phyloP scores from a whole-genome alignment of 2,329 filamentous ascomycete genomes.

The Diaporthe ilicicola region DNA sequence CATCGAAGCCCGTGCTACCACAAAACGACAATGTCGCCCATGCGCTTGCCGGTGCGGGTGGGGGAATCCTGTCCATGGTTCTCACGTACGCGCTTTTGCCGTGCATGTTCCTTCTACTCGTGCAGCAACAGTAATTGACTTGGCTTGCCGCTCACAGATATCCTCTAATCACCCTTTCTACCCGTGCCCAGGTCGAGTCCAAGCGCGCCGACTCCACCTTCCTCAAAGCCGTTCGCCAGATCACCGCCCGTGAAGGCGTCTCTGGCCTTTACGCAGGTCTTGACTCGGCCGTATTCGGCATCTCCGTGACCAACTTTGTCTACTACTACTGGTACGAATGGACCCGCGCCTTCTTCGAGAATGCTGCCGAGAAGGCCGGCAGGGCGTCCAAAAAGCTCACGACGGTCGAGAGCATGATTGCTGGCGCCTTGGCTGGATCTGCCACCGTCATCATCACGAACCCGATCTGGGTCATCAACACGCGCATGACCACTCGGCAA shows the following conservation, averaged over 20 bases:
- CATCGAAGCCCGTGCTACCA: constrained; percentile 71
- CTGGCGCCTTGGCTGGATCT: constrained; percentile 90
- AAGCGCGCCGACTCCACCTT: constrained; percentile 89
- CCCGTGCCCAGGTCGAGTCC: constrained; percentile 96
- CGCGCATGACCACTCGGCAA: constrained; percentile 92
- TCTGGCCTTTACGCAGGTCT: constrained; percentile 91
- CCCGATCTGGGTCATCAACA: constrained; percentile 99
- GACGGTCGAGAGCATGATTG: constrained; percentile 92
- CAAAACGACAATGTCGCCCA: constrained; percentile 98
- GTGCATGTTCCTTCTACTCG: background rate
- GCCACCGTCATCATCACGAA: constrained; percentile 97
- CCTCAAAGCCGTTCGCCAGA: constrained; percentile 81
- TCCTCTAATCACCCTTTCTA: constrained; percentile 96
- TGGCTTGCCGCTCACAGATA: constrained; percentile 65
- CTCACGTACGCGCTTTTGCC: constrained; percentile 72
- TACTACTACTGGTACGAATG: constrained; percentile 99
- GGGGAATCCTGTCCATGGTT: constrained; percentile 94
- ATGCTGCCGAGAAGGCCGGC: constrained; percentile 76
- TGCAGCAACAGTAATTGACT: constrained; percentile 25
- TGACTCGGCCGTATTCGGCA: constrained; percentile 94
- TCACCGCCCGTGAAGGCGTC: constrained; percentile 91
- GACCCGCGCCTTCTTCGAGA: constrained; percentile 87
- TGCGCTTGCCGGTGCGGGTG: constrained; percentile 90
- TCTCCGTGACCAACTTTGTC: constrained; percentile 98
- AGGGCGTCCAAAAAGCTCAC: constrained; percentile 84